These are phyloP conservation scores for Rhynchospora breviuscula DNA, from an alignment of 176 grass and related monocot species.

Conservation along the genomic window DNA sequence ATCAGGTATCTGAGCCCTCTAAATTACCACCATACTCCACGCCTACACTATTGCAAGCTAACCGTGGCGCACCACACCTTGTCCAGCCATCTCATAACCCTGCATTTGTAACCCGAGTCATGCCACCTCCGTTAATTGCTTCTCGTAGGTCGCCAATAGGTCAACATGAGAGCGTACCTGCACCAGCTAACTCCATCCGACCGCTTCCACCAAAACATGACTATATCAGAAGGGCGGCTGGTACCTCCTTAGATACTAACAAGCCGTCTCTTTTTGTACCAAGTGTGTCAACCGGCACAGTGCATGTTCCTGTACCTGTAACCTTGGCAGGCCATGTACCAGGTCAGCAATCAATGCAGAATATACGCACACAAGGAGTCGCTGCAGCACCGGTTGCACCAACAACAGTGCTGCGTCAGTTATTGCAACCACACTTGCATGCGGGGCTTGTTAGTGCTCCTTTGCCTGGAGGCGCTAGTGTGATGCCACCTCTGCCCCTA, in stretches of 20 bases:
- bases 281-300: conserved; percentile 22
- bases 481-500: conserved; percentile 51
- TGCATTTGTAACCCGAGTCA: conserved; percentile 32
- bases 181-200: conserved; percentile 32
- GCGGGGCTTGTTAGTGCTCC: conserved; percentile 5
- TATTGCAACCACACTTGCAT: conserved; percentile 21
- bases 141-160: conserved; percentile 26
- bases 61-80: conserved; percentile 40
- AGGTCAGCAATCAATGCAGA: conserved; percentile 21
- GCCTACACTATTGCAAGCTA: conserved; percentile 39
- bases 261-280: conserved; percentile 66
- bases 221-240: conserved; percentile 40
- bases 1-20: conserved; percentile 27
- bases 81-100: conserved; percentile 42
- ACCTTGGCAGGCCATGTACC: conserved; percentile 40
- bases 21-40: conserved; percentile 32
- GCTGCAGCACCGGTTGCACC: conserved; percentile 32
- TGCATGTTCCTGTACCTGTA: conserved; percentile 22
- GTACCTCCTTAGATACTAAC: conserved; percentile 43
- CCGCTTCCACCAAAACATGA: conserved; percentile 37
- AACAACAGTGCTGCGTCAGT: conserved; percentile 28
- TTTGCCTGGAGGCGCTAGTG: not conserved
- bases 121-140: conserved; percentile 44
- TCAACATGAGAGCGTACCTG: conserved; percentile 33
- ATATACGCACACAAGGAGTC: conserved; percentile 32